These are phyloP conservation scores for Lactarius sp. DNA, from an alignment of 768 basidiomycete genomes.

Conservation along the genomic window DNA sequence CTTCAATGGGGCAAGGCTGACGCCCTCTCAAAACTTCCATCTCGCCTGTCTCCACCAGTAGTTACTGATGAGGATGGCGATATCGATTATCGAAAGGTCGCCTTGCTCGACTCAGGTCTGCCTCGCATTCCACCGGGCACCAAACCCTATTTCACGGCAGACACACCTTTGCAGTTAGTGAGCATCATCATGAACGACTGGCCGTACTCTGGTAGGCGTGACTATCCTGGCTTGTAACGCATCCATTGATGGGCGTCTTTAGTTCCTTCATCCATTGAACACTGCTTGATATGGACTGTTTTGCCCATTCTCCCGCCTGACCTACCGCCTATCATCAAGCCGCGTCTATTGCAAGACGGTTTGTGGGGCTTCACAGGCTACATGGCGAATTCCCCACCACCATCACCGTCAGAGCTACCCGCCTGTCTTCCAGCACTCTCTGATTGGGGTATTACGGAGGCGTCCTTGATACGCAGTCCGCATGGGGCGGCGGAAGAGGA, in stretches of 20 bases:
- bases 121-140: constrained; percentile 35
- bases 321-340: constrained; percentile 45
- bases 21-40: constrained; percentile 53
- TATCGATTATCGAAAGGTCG: background rate
- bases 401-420: constrained; percentile 54
- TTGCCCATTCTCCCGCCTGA: constrained; percentile 63
- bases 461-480: constrained; percentile 50
- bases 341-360: constrained; percentile 67
- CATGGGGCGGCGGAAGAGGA: constrained; percentile 52
- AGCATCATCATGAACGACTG: constrained; percentile 81
- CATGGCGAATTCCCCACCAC: constrained; percentile 40
- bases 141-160: constrained; percentile 60
- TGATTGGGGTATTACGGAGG: constrained; percentile 66
- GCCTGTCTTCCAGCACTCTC: constrained; percentile 56
- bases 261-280: constrained; percentile 71
- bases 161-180: constrained; percentile 53
- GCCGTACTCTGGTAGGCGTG: constrained; percentile 71
- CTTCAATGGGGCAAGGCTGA: constrained; percentile 76
- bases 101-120: constrained; percentile 22
- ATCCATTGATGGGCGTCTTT: background rate
- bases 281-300: constrained; percentile 73
- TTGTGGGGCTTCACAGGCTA: constrained; percentile 78
- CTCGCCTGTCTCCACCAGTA: constrained; percentile 39
- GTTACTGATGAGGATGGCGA: background rate
- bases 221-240: background rate